These are phyloP conservation scores for Tuber calosporum DNA, from an alignment of 495 filamentous ascomycete genomes.

Conservation along the genomic window DNA sequence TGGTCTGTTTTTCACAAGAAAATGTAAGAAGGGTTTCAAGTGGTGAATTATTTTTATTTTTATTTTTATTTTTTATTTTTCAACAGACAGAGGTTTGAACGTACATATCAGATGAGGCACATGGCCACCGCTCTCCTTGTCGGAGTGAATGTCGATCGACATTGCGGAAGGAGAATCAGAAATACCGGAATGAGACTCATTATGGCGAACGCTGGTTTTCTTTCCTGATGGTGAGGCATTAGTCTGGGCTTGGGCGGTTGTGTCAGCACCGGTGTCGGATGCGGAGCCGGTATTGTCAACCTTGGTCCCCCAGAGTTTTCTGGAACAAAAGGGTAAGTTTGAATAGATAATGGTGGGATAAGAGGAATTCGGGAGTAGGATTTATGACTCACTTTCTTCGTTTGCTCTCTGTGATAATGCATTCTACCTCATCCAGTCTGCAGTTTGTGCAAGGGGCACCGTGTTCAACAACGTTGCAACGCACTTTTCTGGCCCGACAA, in stretches of 20 bases:
- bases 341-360: not conserved
- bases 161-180: constrained; percentile 32
- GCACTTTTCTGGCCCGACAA: constrained; percentile 81
- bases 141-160: constrained; percentile 35
- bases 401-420: constrained; percentile 83
- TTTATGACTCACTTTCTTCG: constrained; percentile 65
- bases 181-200: constrained; percentile 17
- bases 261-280: constrained; percentile 28
- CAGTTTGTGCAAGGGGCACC: constrained; percentile 86
- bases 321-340: constrained; percentile 16
- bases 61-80: not conserved
- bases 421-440: constrained; percentile 78
- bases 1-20: constrained; percentile 35
- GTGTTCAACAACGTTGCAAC: constrained; percentile 85
- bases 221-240: constrained; percentile 16
- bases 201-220: constrained; percentile 20
- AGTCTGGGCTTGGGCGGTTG: constrained; percentile 28
- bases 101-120: constrained; percentile 58
- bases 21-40: constrained; percentile 28
- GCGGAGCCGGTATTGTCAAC: constrained; percentile 33
- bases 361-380: not conserved
- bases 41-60: not conserved
- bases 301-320: constrained; percentile 42
- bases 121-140: constrained; percentile 44
- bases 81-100: constrained; percentile 38